Evolutionary conservation across 164 flowering plant genomes (phyloP), one percentile per base, ranked within the genome.

Genomic region (Vitis riparia): DNA sequence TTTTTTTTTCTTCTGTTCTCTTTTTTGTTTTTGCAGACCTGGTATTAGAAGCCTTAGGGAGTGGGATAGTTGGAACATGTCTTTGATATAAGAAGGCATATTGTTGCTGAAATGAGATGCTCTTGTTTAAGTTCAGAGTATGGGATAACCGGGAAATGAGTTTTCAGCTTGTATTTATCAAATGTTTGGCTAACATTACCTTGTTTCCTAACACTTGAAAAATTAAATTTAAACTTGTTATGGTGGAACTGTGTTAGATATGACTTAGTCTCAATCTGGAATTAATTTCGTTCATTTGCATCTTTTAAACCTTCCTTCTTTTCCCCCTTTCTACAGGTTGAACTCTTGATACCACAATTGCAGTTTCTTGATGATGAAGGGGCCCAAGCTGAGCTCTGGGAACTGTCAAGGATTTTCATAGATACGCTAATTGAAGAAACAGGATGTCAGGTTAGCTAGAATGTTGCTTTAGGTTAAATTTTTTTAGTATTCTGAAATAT

Each of bases 341-440:
- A 95, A 81, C 97, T 95, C 71, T 77, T 91, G 74, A 92, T 95
- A 63, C 99, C 99, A 62, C 96, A 93, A 80, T 79, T 95, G 82
- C 92, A 83, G 69, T 95, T 91, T 85, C 91, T n/a, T 77, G 99
- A 93, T 69, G 97, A 95, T 63, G 98, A 95, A 85, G 99, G 99
- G 66, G 99, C 99, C 30, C 99, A 95, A 85, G 85, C 68, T 75
- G 98, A 91, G 86, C 92, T 95, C 10, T 95, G 99, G 99, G 93
- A 89, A 65, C 80, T 93, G 51, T 91, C 99, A 37, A 89, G 93
- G 76, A 52, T 89, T 63, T 95, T 89, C 81, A 61, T 95, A 80
- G 96, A 95, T 60, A 83, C 96, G 4, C 84, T 94, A 63, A 89
- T 85, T 49, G 87, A 87, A 80, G 94, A 91, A 84, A 87, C 94